Percentiles rank a stretch among this genome's conserved stretches.
phyloP scores from a whole-genome alignment of 1,284 basidiomycete genomes.

The Tranzscheliella williamsii region DNA sequence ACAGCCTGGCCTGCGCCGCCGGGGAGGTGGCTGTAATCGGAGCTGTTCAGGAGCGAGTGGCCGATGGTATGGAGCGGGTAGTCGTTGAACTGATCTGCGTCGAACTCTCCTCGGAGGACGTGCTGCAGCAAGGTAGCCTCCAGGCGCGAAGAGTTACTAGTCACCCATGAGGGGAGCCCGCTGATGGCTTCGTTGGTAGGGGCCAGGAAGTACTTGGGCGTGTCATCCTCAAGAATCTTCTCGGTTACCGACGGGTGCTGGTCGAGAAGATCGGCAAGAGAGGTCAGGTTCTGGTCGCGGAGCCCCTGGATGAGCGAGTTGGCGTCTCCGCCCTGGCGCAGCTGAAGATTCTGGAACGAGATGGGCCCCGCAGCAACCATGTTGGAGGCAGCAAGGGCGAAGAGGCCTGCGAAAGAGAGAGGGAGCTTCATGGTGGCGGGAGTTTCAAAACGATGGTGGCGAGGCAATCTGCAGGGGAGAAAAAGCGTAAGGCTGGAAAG shows the following conservation, averaged over 20 bases:
- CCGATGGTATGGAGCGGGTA: conserved; percentile 42
- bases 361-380: neutral
- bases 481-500: conserved; percentile 1
- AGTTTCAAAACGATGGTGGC: neutral
- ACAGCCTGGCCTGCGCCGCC: conserved; percentile 47
- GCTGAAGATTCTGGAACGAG: conserved; percentile 23
- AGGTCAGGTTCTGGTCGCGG: conserved; percentile 36
- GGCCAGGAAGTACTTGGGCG: conserved; percentile 34
- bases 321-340: conserved; percentile 33
- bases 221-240: conserved; percentile 29
- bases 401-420: conserved; percentile 7
- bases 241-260: conserved; percentile 33
- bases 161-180: conserved; percentile 33
- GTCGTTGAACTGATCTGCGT: conserved; percentile 13
- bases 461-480: neutral
- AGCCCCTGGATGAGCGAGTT: conserved; percentile 31
- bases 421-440: conserved; percentile 20
- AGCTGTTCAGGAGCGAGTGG: conserved; percentile 34
- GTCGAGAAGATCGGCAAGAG: conserved; percentile 29
- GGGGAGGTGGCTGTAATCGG: conserved; percentile 24
- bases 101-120: conserved; percentile 35
- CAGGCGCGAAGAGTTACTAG: conserved; percentile 29
- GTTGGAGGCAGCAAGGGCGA: conserved; percentile 5
- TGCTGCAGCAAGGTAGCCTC: conserved; percentile 44
- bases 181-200: conserved; percentile 37